A percentile compares a stretch with the other conserved stretches of the same genome.
Conservation (phyloP, 164 flowering plant species). For the Cinnamomum chago region DNA sequence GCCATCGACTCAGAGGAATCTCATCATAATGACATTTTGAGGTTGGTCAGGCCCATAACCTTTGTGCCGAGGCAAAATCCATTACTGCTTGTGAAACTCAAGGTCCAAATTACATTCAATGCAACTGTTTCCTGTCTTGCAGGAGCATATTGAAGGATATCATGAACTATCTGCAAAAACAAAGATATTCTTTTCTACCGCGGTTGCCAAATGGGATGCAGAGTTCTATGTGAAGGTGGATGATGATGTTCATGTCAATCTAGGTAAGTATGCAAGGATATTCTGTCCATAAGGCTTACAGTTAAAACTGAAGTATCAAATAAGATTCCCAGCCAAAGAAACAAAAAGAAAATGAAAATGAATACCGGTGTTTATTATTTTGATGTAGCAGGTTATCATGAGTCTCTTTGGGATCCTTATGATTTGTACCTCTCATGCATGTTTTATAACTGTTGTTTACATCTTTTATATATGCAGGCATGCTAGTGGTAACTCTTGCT, state of each 20-base stretch:
- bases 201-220: constrained; percentile 96
- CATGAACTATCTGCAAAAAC: constrained; percentile 96
- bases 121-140: constrained; percentile 12
- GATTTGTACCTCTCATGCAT: not conserved
- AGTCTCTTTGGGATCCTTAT: too few relatives aligned
- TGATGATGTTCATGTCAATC: too few relatives aligned
- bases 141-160: constrained; percentile 96
- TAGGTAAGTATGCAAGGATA: too few relatives aligned
- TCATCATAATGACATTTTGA: constrained; percentile 76
- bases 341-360: too few relatives aligned
- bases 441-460: not conserved
- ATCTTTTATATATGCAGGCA: constrained; percentile 38
- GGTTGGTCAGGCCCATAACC: constrained; percentile 50
- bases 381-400: too few relatives aligned
- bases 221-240: too few relatives aligned
- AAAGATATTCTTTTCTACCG: constrained; percentile 82
- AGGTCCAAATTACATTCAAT: not conserved
- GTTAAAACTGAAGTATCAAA: too few relatives aligned
- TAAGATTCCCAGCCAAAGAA: too few relatives aligned
- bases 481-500: constrained; percentile 75
- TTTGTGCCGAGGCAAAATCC: not conserved
- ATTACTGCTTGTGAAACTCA: not conserved
- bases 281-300: too few relatives aligned
- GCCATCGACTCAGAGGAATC: constrained; percentile 85
- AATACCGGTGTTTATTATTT: too few relatives aligned